A percentile compares a stretch with the other conserved stretches of the same genome.
These are phyloP conservation scores for Tricholoma sp. DNA, from an alignment of 768 basidiomycete genomes.

Conservation along the genomic window DNA sequence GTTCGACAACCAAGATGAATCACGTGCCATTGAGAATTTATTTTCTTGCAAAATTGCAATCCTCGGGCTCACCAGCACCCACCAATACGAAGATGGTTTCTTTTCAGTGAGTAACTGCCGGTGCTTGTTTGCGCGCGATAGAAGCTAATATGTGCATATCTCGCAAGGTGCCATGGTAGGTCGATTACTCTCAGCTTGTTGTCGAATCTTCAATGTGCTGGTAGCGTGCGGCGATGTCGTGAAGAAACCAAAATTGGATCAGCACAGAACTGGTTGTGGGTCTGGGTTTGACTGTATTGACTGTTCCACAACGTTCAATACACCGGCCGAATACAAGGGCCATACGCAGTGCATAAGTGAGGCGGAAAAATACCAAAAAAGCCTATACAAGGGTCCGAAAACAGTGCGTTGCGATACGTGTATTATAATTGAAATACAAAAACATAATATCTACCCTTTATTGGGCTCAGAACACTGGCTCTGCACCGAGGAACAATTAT, in stretches of 20 bases:
- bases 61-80: not conserved
- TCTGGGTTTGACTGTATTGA: constrained; percentile 80
- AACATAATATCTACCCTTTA: constrained; percentile 2
- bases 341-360: constrained; percentile 87
- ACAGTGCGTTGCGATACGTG: constrained; percentile 23
- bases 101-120: constrained; percentile 50
- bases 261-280: constrained; percentile 60
- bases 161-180: constrained; percentile 65
- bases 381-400: constrained; percentile 78
- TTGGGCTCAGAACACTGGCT: constrained; percentile 3
- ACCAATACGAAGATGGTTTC: constrained; percentile 51
- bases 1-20: not conserved
- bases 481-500: constrained; percentile 19
- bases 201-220: constrained; percentile 1
- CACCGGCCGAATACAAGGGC: constrained; percentile 70
- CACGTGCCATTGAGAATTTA: constrained; percentile 5
- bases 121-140: not conserved
- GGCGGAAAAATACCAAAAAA: constrained; percentile 91
- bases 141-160: not conserved
- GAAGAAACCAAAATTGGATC: constrained; percentile 91
- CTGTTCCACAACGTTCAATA: constrained; percentile 79
- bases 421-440: not conserved
- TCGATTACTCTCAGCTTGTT: not conserved
- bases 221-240: constrained; percentile 80
- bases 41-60: not conserved